Percentiles rank a stretch among this genome's conserved stretches.
Conservation (phyloP, 1,284 basidiomycete genomes). For the Inonotus obliquus region DNA sequence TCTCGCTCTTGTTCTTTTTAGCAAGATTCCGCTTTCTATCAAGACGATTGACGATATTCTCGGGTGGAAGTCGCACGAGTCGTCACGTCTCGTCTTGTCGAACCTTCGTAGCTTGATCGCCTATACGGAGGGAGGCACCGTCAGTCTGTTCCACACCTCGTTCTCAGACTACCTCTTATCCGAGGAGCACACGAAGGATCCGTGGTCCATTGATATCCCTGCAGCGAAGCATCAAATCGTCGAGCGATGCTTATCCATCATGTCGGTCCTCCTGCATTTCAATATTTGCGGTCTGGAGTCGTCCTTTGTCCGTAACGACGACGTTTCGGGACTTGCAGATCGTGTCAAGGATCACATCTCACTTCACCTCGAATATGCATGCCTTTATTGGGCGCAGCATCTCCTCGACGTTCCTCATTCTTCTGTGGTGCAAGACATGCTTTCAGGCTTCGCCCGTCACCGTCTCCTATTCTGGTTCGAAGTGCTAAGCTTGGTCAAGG, state of each 20-base stretch:
- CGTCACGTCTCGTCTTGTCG: background rate
- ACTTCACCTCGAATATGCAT: background rate
- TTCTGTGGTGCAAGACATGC: background rate
- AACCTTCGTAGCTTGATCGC: background rate
- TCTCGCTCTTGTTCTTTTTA: background rate
- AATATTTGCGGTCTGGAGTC: constrained; percentile 5
- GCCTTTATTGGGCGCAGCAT: constrained; percentile 5
- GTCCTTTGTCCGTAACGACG: background rate
- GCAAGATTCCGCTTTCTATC: background rate
- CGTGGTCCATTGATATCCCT: background rate
- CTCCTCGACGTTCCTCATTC: background rate
- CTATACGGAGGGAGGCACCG: background rate
- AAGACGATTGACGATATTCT: background rate
- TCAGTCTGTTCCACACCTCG: background rate
- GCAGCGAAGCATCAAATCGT: background rate
- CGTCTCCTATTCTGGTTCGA: constrained; percentile 12
- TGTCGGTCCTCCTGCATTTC: constrained; percentile 1
- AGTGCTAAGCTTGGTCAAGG: constrained; percentile 22
- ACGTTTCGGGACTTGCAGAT: background rate
- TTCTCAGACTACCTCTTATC: constrained; percentile 1
- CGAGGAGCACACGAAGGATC: background rate
- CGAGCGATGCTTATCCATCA: background rate
- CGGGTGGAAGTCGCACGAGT: background rate
- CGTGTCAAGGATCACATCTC: background rate
- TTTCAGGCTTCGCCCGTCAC: constrained; percentile 19